phyloP scores from a whole-genome alignment of 2,329 filamentous ascomycete species.

The Ascochyta lentis region DNA sequence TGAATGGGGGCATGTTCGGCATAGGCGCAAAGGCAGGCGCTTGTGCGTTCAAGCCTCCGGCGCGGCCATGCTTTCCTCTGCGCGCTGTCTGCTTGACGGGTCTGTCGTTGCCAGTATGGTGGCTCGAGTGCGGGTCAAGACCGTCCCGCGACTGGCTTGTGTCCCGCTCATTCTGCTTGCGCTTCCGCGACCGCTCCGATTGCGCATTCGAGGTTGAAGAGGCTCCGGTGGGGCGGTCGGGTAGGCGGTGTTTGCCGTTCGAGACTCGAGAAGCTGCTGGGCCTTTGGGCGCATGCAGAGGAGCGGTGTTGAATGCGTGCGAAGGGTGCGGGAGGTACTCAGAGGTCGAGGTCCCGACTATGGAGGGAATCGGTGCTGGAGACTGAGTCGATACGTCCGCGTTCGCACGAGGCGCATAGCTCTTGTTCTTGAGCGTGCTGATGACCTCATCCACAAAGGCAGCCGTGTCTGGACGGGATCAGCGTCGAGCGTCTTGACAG shows the following conservation, averaged over 20 bases:
- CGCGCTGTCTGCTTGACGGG: conserved; percentile 65
- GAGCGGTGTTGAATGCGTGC: conserved; percentile 28
- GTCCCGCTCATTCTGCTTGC: conserved; percentile 63
- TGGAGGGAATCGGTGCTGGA: conserved; percentile 31
- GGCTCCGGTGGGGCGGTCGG: conserved; percentile 21
- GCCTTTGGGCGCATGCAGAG: conserved; percentile 32
- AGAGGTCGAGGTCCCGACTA: conserved; percentile 29
- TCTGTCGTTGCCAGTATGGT: conserved; percentile 48
- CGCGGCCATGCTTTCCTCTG: conserved; percentile 42
- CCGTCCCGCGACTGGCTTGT: conserved; percentile 52
- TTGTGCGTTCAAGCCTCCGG: conserved; percentile 14
- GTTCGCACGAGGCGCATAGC: conserved; percentile 45
- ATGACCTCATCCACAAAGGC: conserved; percentile 76
- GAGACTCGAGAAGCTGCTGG: conserved; percentile 26
- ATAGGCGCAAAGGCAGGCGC: conserved; percentile 17
- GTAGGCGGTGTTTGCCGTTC: conserved; percentile 18
- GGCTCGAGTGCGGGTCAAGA: conserved; percentile 49
- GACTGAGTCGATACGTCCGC: conserved; percentile 25
- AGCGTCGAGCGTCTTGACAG: conserved; percentile 6
- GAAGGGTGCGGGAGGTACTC: conserved; percentile 27
- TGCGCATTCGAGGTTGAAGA: conserved; percentile 3
- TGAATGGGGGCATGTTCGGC: conserved; percentile 22
- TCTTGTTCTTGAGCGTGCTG: conserved; percentile 65
- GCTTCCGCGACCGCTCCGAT: conserved; percentile 57
- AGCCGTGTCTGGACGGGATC: conserved; percentile 56